A percentile compares a stretch with the other conserved stretches of the same genome.
These are phyloP conservation scores for Lactarius pseudohatsudake DNA, from an alignment of 768 basidiomycete species.

Conservation along the genomic window DNA sequence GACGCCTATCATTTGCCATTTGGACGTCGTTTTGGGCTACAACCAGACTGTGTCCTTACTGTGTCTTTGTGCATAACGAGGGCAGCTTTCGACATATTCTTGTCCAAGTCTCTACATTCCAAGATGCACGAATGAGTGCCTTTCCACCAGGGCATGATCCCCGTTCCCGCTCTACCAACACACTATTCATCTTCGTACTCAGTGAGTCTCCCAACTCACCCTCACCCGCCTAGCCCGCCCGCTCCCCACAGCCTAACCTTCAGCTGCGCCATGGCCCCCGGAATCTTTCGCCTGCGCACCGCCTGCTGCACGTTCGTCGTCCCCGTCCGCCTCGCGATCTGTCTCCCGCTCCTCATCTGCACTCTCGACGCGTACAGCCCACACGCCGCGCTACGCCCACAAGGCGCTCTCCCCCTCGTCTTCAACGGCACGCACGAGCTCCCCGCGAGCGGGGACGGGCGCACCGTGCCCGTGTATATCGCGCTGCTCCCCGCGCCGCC, in stretches of 20 bases:
- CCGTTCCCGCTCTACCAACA: not conserved
- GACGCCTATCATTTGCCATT: too few relatives aligned
- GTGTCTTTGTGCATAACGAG: too few relatives aligned
- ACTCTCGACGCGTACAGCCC: constrained; percentile 24
- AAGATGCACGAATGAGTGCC: not conserved
- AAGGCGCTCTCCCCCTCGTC: constrained; percentile 1
- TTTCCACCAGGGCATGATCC: not conserved
- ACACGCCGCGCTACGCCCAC: constrained; percentile 6
- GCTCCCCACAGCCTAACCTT: constrained; percentile 8
- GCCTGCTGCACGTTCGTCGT: constrained; percentile 26
- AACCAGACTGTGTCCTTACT: too few relatives aligned
- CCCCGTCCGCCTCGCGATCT: constrained; percentile 27
- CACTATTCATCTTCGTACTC: not conserved
- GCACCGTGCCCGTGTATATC: constrained; percentile 3
- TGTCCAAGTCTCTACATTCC: too few relatives aligned
- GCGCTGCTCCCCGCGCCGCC: constrained; percentile 5
- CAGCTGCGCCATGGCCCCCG: constrained; percentile 14
- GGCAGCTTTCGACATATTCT: too few relatives aligned
- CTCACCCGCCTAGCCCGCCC: not conserved
- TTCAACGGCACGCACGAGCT: not conserved
- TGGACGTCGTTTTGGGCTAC: too few relatives aligned
- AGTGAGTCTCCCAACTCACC: not conserved
- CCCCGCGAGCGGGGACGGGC: constrained; percentile 2
- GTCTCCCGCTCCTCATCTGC: constrained; percentile 27
- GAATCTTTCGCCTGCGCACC: constrained; percentile 22